Evolutionary conservation across 177 flowering plant species (phyloP).

Genomic region (Vitis hybrid): DNA sequence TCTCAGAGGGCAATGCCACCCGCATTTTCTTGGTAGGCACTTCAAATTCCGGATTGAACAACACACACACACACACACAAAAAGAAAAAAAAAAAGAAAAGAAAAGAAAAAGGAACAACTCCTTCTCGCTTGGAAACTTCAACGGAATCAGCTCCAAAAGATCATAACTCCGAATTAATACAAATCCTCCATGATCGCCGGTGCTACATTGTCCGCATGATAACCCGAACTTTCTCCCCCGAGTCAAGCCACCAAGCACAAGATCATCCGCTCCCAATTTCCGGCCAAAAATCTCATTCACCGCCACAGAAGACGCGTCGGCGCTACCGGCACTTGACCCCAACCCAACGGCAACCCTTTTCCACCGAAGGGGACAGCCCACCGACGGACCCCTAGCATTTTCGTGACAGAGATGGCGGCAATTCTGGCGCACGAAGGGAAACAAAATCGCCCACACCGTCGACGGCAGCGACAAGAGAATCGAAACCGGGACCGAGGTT

Average conservation of each 20-base stretch:
- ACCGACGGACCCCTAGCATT: slow-evolving; percentile 61
- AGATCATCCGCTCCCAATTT: slow-evolving; percentile 43
- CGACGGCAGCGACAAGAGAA: slow-evolving; percentile 92
- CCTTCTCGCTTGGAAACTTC: slow-evolving; percentile 57
- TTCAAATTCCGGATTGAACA: slow-evolving; percentile 82
- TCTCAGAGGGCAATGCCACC: slow-evolving; percentile 65
- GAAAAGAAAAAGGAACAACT: slow-evolving; percentile 27
- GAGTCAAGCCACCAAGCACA: slow-evolving; percentile 81
- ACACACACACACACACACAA: slow-evolving; percentile 22
- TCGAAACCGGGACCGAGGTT: slow-evolving; percentile 96
- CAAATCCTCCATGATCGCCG: slow-evolving; percentile 84
- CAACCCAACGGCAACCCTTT: slow-evolving; percentile 90
- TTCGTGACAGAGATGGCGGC: slow-evolving; percentile 79
- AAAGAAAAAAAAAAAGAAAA: slow-evolving; percentile 15
- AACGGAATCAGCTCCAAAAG: slow-evolving; percentile 62
- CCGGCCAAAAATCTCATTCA: slow-evolving; percentile 73
- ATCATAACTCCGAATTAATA: slow-evolving; percentile 63
- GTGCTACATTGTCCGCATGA: slow-evolving; percentile 92
- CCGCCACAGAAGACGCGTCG: slow-evolving; percentile 86
- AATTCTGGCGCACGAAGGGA: slow-evolving; percentile 80
- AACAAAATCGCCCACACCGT: slow-evolving; percentile 80
- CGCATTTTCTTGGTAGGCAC: slow-evolving; percentile 95
- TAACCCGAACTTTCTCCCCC: slow-evolving; percentile 77
- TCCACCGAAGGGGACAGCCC: slow-evolving; percentile 75
- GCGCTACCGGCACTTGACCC: slow-evolving; percentile 90